Base-by-base conservation (phyloP, 2,329 filamentous ascomycete species). In the Fusarium fracticaudum region DNA sequence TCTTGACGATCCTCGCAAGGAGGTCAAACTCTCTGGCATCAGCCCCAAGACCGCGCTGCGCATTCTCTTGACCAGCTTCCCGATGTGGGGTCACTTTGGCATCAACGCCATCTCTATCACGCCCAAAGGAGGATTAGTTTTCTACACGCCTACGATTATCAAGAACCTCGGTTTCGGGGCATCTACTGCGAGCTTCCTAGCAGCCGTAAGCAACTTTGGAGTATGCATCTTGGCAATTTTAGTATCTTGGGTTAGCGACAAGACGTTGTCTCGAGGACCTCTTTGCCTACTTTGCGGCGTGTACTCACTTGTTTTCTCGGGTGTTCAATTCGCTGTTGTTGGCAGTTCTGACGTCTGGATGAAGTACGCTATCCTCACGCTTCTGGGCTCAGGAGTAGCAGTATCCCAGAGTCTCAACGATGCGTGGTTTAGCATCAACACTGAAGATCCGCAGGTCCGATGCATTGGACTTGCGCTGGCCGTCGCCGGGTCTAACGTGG, bases 101-200 rank as follows among this genome's bases (percentile, higher is more conserved):
- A 60, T 67, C 5, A 67, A 67, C 2, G 62, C 26, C 0, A 44
- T 67, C 0, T 66, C 64, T 0, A 50, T 67, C 1, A 50, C 62
- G 0, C 64, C 64, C 1, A 67, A 67, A 22, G 64, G 64, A 1
- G 64, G 64, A 0, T 29, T 67, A 1, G 44, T 59, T 11, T 59
- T 67, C 3, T 67, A 67, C 38, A 67, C 51, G 8, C 64, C 64
- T 1, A 50, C 64, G 4, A 67, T 67, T 1, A 67, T 67, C 7
- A 67, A 67, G 15, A 67, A 67, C 1, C 64, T 67, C 1, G 64
- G 64, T 0, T 67, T 67, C 2, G 17, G n/a, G 17, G 38, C 64
- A 6, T 67, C 64, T 26, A 67, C 64, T 1, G 64, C 62, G 4
- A 67, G 64, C 1, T 67, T 67, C 3, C 8, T 67, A 1, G 41